Percentiles rank a stretch among this genome's conserved stretches.
Evolutionary conservation across 305 asterid species (phyloP).

Genomic region (Rubia tinctorum): DNA sequence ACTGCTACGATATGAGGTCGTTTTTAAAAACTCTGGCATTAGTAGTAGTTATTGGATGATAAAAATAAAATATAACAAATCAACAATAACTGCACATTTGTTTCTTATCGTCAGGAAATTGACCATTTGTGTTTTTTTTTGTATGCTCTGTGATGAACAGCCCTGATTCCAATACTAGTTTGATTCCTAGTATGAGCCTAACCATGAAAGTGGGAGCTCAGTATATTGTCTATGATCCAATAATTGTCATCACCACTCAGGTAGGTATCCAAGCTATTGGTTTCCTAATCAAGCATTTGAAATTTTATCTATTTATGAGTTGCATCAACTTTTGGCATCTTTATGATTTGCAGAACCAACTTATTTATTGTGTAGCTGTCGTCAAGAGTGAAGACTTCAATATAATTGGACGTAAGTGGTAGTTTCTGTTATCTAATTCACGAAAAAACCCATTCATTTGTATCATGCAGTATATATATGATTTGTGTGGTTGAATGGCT

Average conservation of each 20-base stretch:
- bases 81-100: neutral
- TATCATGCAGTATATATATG: neutral
- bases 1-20: constrained; percentile 76
- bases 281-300: constrained; percentile 1
- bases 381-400: constrained; percentile 69
- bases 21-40: constrained; percentile 3
- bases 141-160: constrained; percentile 29
- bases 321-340: neutral
- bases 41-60: neutral
- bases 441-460: neutral
- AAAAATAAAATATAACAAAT: too few species aligned
- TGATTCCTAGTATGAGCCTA: constrained; percentile 69
- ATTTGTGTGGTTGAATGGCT: neutral
- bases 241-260: constrained; percentile 59
- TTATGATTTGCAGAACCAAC: constrained; percentile 47
- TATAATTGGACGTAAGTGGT: constrained; percentile 79
- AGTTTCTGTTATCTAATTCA: neutral
- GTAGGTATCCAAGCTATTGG: constrained; percentile 26
- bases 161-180: constrained; percentile 54
- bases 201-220: constrained; percentile 78
- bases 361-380: constrained; percentile 72
- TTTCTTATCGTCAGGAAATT: neutral
- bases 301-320: neutral
- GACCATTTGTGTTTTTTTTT: constrained; percentile 11
- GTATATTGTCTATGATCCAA: constrained; percentile 56